Conservation (phyloP, 176 grass and related monocot genomes). For the Oryza australiensis region DNA sequence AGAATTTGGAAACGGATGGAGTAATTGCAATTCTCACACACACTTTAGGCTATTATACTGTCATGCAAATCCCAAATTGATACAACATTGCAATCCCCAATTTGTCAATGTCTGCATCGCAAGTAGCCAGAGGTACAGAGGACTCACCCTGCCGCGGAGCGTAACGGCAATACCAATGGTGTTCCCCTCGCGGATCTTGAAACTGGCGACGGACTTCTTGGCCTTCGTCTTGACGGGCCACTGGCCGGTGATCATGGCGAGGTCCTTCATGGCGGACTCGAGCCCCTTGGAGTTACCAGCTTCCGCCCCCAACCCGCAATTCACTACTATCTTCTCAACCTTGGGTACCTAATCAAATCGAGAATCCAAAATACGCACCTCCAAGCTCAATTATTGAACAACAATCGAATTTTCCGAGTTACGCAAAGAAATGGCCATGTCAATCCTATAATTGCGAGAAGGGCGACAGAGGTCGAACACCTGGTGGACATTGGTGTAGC, state of each 20-base stretch:
- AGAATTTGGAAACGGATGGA: too few species aligned
- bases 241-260: constrained; percentile 75
- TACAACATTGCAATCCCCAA: constrained; percentile 1
- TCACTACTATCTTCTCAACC: constrained; percentile 83
- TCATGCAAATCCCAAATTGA: background rate
- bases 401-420: background rate
- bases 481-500: constrained; percentile 87
- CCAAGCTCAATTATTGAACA: background rate
- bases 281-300: constrained; percentile 82
- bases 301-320: constrained; percentile 82
- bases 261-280: constrained; percentile 78
- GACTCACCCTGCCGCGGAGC: constrained; percentile 74
- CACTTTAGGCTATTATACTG: background rate
- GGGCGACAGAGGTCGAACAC: constrained; percentile 38
- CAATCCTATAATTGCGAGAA: background rate
- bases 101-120: background rate
- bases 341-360: constrained; percentile 61
- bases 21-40: background rate
- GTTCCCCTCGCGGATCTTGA: constrained; percentile 84
- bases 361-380: background rate
- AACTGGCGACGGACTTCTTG: constrained; percentile 82
- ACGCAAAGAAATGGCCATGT: background rate
- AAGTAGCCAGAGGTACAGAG: background rate
- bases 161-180: constrained; percentile 82
- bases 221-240: constrained; percentile 84